Percentiles rank a stretch among this genome's conserved stretches.
phyloP scores from a whole-genome alignment of 2,329 filamentous ascomycete species.

The Ascochyta pisi region DNA sequence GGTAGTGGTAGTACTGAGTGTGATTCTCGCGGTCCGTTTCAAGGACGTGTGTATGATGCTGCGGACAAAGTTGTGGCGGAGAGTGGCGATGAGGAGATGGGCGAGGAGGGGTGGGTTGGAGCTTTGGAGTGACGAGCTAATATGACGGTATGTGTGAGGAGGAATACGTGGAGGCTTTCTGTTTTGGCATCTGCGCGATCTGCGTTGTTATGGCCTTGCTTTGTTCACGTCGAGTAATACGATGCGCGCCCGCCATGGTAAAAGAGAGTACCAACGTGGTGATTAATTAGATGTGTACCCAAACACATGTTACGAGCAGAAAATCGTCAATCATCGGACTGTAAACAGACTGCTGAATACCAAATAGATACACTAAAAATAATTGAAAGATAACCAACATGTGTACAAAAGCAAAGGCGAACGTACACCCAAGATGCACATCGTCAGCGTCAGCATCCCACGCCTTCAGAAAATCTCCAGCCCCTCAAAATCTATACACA shows the following conservation, averaged over 20 bases:
- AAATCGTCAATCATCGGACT: neutral
- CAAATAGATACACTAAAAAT: neutral
- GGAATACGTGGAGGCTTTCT: too few species aligned
- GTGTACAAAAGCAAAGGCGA: neutral
- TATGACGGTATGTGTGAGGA: neutral
- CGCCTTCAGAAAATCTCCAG: constrained; percentile 47
- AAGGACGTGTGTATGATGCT: neutral
- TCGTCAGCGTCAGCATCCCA: too few species aligned
- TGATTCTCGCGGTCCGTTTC: too few species aligned
- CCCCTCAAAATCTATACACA: constrained; percentile 52
- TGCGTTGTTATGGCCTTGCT: neutral
- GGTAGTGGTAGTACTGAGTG: neutral
- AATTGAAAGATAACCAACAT: neutral
- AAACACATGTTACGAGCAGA: neutral
- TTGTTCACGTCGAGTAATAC: too few species aligned
- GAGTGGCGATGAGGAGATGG: neutral
- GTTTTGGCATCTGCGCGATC: neutral
- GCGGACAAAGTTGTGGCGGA: neutral
- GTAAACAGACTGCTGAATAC: neutral
- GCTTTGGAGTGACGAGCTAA: too few species aligned
- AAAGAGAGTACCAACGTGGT: neutral
- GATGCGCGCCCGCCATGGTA: too few species aligned
- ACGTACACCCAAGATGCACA: neutral
- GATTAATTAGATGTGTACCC: neutral
- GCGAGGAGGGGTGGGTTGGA: too few species aligned